A percentile compares a stretch with the other conserved stretches of the same genome.
Evolutionary conservation across 2,329 filamentous ascomycete genomes (phyloP).

Genomic region (Septoria linicola): DNA sequence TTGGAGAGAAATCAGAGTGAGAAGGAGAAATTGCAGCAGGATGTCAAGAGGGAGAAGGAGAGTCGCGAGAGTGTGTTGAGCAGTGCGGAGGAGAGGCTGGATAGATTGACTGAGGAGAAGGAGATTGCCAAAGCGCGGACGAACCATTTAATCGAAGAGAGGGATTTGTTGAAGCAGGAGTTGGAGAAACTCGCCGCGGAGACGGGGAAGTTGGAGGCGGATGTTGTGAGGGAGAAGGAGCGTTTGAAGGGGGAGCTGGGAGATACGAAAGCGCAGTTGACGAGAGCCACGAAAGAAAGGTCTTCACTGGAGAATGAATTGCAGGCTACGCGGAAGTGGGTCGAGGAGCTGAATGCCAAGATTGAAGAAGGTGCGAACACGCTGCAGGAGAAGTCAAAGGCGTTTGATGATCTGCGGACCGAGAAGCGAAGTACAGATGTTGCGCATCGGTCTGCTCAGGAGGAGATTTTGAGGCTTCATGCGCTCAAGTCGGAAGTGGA

Average conservation of each 20-base stretch:
- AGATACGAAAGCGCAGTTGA: conserved; percentile 12
- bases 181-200: conserved; percentile 4
- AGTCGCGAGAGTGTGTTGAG: conserved; percentile 5
- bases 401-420: conserved; percentile 12
- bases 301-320: conserved; percentile 20
- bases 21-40: background rate
- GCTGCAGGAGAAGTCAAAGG: conserved; percentile 14
- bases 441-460: conserved; percentile 14
- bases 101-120: conserved; percentile 23
- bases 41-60: conserved; percentile 1
- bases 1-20: background rate
- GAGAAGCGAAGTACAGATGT: conserved; percentile 17
- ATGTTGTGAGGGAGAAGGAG: conserved; percentile 11
- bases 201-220: conserved; percentile 10
- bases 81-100: conserved; percentile 13
- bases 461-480: conserved; percentile 13
- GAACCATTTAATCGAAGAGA: conserved; percentile 14
- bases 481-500: conserved; percentile 23
- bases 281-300: conserved; percentile 18
- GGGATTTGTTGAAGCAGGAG: conserved; percentile 1
- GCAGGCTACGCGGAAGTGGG: conserved; percentile 16
- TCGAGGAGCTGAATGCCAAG: conserved; percentile 20
- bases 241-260: conserved; percentile 10
- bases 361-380: conserved; percentile 20
- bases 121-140: conserved; percentile 13